Evolutionary conservation across 495 filamentous ascomycete genomes (phyloP).

Genomic region (Massariosphaeria phaeospora): DNA sequence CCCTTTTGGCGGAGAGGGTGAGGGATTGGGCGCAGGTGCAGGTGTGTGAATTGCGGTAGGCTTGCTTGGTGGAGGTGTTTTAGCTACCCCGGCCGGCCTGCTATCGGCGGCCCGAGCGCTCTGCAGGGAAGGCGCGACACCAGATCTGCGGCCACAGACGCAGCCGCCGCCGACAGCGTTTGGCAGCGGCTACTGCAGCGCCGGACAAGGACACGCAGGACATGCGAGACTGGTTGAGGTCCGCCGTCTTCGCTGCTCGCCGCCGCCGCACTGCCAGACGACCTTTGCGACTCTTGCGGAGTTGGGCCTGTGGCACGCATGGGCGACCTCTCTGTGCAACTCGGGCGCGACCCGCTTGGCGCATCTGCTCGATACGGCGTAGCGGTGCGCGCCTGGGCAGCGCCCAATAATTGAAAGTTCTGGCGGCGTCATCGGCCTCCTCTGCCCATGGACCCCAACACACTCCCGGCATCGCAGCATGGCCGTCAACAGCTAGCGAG

Average conservation of each 20-base stretch:
- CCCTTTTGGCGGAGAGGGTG: slow-evolving; percentile 7
- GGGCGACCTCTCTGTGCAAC: neutral
- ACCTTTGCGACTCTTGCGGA: neutral
- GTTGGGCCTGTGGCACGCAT: neutral
- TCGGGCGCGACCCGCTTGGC: slow-evolving; percentile 3
- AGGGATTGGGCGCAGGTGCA: neutral
- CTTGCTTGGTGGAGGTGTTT: neutral
- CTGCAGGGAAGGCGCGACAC: slow-evolving; percentile 14
- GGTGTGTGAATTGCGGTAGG: neutral
- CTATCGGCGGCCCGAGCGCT: neutral
- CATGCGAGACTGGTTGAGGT: too few relatives aligned
- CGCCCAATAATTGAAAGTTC: neutral
- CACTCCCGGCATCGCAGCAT: slow-evolving; percentile 17
- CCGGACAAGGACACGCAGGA: too few relatives aligned
- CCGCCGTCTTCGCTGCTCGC: too few relatives aligned
- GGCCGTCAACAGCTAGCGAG: slow-evolving; percentile 23
- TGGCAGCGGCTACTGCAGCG: neutral
- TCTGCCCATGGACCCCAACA: slow-evolving; percentile 22
- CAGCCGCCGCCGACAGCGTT: neutral
- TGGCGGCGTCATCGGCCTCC: neutral
- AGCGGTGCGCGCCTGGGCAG: neutral
- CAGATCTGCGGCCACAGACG: neutral
- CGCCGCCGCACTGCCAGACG: neutral
- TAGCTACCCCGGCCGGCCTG: slow-evolving; percentile 6
- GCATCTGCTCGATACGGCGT: slow-evolving; percentile 2